These are phyloP conservation scores for Colletotrichum sojae DNA, from an alignment of 2,329 filamentous ascomycete species.

Conservation along the genomic window DNA sequence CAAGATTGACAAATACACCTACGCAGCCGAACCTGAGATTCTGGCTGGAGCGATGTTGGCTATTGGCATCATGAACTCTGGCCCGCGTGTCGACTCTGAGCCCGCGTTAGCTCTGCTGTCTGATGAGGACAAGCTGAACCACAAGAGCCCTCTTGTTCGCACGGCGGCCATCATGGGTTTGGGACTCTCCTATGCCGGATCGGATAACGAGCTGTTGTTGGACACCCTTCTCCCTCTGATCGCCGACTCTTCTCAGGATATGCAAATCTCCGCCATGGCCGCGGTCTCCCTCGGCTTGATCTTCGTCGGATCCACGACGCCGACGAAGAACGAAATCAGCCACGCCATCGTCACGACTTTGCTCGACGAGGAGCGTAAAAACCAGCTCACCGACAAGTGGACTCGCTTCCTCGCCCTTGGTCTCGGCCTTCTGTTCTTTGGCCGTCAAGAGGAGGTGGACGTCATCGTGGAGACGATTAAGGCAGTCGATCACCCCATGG, in stretches of 20 bases:
- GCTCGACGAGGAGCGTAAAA: constrained; percentile 92
- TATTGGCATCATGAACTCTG: constrained; percentile 95
- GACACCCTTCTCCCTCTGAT: constrained; percentile 90
- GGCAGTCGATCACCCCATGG: constrained; percentile 96
- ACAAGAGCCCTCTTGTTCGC: constrained; percentile 82
- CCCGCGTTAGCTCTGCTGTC: constrained; percentile 89
- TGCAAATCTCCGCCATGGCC: constrained; percentile 97
- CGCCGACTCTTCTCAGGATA: constrained; percentile 84
- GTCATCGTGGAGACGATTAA: constrained; percentile 97
- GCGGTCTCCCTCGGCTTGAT: constrained; percentile 91
- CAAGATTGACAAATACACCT: constrained; percentile 95
- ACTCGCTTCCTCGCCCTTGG: constrained; percentile 96
- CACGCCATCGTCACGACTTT: constrained; percentile 93
- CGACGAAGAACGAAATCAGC: constrained; percentile 76
- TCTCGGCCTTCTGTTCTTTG: constrained; percentile 94
- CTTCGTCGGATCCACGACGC: constrained; percentile 92
- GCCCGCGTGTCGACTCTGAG: constrained; percentile 89
- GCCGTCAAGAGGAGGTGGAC: constrained; percentile 98
- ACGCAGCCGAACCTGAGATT: constrained; percentile 85
- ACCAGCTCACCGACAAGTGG: constrained; percentile 97
- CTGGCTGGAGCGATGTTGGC: constrained; percentile 93
- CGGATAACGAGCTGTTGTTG: constrained; percentile 90
- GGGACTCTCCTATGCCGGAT: constrained; percentile 93
- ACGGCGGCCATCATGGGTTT: constrained; percentile 96
- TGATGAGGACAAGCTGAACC: constrained; percentile 83